Evolutionary conservation across 345 rosid species (phyloP).

Genomic region (Citrus inodora): DNA sequence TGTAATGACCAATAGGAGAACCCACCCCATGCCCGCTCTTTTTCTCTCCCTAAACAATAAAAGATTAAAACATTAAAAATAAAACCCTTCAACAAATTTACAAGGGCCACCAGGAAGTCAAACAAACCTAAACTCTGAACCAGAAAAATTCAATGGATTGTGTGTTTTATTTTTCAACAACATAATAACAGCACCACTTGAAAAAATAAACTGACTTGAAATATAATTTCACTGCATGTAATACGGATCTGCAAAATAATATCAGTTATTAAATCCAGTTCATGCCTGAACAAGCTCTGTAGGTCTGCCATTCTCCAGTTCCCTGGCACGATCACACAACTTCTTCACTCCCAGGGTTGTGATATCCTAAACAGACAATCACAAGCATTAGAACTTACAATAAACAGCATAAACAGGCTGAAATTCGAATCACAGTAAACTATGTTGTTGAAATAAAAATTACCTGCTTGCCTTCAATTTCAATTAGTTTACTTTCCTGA

Average conservation of each 20-base stretch:
- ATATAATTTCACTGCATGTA: not conserved
- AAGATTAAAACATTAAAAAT: too few relatives aligned
- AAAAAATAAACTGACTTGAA: not conserved
- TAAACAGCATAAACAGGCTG: not conserved
- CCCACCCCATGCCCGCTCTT: too few relatives aligned
- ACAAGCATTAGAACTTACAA: conserved; percentile 14
- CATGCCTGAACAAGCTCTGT: conserved; percentile 46
- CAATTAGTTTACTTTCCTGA: conserved; percentile 56
- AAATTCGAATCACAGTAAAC: not conserved
- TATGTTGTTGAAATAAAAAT: conserved; percentile 3
- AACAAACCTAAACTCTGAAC: not conserved
- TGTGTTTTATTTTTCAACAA: not conserved
- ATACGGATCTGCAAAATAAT: not conserved
- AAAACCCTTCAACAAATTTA: not conserved
- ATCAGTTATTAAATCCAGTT: not conserved
- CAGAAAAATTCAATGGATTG: not conserved
- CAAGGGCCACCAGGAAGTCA: not conserved
- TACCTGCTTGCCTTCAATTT: conserved; percentile 77
- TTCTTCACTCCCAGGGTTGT: conserved; percentile 43
- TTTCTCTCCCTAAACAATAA: too few relatives aligned
- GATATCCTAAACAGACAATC: conserved; percentile 22
- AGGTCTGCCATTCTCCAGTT: conserved; percentile 28
- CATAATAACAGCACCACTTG: not conserved
- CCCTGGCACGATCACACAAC: conserved; percentile 37
- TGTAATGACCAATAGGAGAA: too few relatives aligned